Conservation (phyloP, 441 rosid genomes). For the Codiaeum variegatum region DNA sequence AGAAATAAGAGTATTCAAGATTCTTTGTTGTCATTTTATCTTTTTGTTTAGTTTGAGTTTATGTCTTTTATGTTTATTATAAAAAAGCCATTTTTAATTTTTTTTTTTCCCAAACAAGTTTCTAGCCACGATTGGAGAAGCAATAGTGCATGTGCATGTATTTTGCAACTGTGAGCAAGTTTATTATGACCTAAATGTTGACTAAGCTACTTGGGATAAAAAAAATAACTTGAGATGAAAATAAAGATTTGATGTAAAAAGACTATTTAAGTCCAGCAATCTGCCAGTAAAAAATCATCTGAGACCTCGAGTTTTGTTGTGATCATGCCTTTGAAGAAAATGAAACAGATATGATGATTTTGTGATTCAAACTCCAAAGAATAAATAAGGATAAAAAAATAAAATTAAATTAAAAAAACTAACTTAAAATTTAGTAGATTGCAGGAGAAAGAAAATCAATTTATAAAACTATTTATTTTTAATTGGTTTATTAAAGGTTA, state of each 20-base stretch:
- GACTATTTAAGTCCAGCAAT: not conserved
- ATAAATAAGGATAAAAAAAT: too few species aligned
- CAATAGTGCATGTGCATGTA: not conserved
- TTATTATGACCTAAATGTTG: not conserved
- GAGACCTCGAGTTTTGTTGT: too few species aligned
- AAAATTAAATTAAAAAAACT: too few species aligned
- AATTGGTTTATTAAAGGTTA: too few species aligned
- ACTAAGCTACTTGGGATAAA: not conserved
- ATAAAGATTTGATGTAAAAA: slow-evolving; percentile 1
- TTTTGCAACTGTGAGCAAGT: not conserved
- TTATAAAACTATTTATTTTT: too few species aligned
- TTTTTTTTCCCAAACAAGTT: not conserved
- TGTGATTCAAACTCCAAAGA: too few species aligned
- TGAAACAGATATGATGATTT: too few species aligned
- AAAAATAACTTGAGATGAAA: not conserved
- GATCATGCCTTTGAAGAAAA: too few species aligned
- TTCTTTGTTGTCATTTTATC: not conserved
- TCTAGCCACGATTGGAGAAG: not conserved
- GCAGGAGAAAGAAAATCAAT: too few species aligned
- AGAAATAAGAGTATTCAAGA: not conserved
- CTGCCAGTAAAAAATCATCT: not conserved
- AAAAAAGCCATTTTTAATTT: not conserved
- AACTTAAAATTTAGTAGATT: too few species aligned
- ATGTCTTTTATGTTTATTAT: not conserved
- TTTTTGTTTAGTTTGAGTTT: not conserved